Percentiles rank a stretch among this genome's conserved stretches.
Conservation (phyloP, 768 basidiomycete genomes). For the Lactifluus subvellereus region DNA sequence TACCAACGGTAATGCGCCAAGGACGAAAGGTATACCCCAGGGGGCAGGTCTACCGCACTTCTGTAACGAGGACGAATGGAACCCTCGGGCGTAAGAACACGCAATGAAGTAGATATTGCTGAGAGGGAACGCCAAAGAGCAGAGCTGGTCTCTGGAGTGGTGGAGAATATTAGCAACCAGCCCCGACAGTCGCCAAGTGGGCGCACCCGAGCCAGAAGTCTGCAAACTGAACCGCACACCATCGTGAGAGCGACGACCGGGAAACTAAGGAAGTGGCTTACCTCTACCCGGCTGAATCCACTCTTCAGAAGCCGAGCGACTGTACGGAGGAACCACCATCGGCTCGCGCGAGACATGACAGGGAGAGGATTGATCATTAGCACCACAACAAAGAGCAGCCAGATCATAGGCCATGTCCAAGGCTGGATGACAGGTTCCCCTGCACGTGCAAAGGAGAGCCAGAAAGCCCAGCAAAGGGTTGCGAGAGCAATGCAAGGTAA, state of each 20-base stretch:
- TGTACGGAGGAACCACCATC: conserved; percentile 77
- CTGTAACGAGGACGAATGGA: conserved; percentile 42
- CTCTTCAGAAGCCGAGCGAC: conserved; percentile 58
- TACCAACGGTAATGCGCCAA: conserved; percentile 62
- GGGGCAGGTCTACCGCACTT: conserved; percentile 41
- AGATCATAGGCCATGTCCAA: conserved; percentile 73
- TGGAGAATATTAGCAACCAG: background rate
- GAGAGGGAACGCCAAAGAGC: conserved; percentile 70
- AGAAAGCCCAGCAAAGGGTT: conserved; percentile 73
- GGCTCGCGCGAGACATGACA: conserved; percentile 50
- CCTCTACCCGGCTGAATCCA: conserved; percentile 72
- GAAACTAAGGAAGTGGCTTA: conserved; percentile 30
- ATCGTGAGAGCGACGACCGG: background rate
- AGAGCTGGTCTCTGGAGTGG: conserved; percentile 64
- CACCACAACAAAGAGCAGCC: conserved; percentile 58
- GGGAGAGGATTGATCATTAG: conserved; percentile 75
- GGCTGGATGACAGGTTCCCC: conserved; percentile 53
- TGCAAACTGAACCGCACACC: conserved; percentile 45
- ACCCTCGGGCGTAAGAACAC: conserved; percentile 62
- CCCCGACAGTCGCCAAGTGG: background rate
- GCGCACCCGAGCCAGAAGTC: conserved; percentile 88
- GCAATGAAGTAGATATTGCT: conserved; percentile 67
- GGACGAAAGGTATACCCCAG: conserved; percentile 59
- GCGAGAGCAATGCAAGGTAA: conserved; percentile 76
- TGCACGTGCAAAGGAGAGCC: conserved; percentile 70